Evolutionary conservation across 1,139 yeast species (phyloP).

Genomic region (Candida pseudocylindracea): DNA sequence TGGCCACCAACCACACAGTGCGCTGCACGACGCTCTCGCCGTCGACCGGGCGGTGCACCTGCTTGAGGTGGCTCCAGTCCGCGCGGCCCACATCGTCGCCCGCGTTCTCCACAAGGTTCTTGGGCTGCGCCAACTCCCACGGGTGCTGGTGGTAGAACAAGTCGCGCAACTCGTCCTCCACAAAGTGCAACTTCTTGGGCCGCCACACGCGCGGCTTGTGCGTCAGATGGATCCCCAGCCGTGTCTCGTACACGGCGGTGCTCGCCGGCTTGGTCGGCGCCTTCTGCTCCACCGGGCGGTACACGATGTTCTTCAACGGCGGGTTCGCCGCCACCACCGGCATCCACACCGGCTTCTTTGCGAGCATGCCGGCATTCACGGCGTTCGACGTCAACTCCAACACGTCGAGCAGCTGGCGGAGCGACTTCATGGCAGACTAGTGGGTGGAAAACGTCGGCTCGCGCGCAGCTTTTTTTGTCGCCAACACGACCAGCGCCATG

Average conservation of each 20-base stretch:
- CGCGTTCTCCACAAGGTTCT: slow-evolving; percentile 53
- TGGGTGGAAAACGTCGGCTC: too few relatives aligned
- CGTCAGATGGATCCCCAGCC: slow-evolving; percentile 11
- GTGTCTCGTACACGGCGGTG: slow-evolving; percentile 20
- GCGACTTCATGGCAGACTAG: too few relatives aligned
- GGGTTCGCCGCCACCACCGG: too few relatives aligned
- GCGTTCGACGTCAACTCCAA: too few relatives aligned
- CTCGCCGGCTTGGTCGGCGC: slow-evolving; percentile 1
- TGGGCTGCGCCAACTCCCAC: slow-evolving; percentile 96
- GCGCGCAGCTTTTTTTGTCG: too few relatives aligned
- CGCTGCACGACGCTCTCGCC: slow-evolving; percentile 93
- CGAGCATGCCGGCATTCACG: too few relatives aligned
- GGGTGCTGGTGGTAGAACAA: slow-evolving; percentile 87
- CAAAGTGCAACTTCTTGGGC: slow-evolving; percentile 40
- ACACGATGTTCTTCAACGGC: too few relatives aligned
- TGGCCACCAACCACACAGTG: slow-evolving; percentile 35
- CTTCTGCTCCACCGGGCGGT: too few relatives aligned
- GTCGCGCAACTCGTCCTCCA: slow-evolving; percentile 68
- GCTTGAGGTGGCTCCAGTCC: slow-evolving; percentile 69
- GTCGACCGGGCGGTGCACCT: slow-evolving; percentile 51
- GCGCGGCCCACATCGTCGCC: slow-evolving; percentile 28
- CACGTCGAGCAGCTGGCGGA: too few relatives aligned
- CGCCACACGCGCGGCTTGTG: slow-evolving; percentile 15
- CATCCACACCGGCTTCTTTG: too few relatives aligned
- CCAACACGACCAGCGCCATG: too few relatives aligned